Conservation (phyloP, 179 eudicot genomes). For the Drosera spatulata region DNA sequence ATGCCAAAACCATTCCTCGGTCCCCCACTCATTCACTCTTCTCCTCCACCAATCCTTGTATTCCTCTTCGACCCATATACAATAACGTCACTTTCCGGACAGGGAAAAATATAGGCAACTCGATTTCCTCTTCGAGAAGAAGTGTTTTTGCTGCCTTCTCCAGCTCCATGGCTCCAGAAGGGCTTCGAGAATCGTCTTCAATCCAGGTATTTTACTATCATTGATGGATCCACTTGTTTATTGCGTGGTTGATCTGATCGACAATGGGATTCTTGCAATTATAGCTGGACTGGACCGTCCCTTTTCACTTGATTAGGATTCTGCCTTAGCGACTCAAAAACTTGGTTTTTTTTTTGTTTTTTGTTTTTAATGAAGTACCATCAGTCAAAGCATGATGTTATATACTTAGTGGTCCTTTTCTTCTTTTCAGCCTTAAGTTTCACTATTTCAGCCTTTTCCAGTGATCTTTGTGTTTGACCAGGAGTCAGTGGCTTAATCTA, state of each 20-base stretch:
- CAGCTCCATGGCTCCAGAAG: slow-evolving; percentile 13
- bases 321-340: too few species aligned
- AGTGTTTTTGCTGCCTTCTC: slow-evolving; percentile 15
- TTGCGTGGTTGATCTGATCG: not conserved
- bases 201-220: slow-evolving; percentile 21
- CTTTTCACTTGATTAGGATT: too few species aligned
- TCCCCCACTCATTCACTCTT: not conserved
- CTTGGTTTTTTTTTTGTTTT: too few species aligned
- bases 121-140: slow-evolving; percentile 2
- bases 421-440: too few species aligned
- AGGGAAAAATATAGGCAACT: slow-evolving; percentile 2
- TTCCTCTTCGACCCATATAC: slow-evolving; percentile 5
- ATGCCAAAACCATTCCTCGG: not conserved
- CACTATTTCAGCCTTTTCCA: too few species aligned
- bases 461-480: too few species aligned
- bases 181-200: slow-evolving; percentile 10
- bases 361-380: too few species aligned
- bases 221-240: not conserved
- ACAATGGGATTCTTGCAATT: not conserved
- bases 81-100: slow-evolving; percentile 10
- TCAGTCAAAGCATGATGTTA: too few species aligned
- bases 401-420: too few species aligned
- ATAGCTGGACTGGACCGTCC: not conserved
- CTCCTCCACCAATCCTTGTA: slow-evolving; percentile 9
- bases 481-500: too few species aligned